phyloP scores from a whole-genome alignment of 139 green algal genomes.

The Desmodesmus armatus region DNA sequence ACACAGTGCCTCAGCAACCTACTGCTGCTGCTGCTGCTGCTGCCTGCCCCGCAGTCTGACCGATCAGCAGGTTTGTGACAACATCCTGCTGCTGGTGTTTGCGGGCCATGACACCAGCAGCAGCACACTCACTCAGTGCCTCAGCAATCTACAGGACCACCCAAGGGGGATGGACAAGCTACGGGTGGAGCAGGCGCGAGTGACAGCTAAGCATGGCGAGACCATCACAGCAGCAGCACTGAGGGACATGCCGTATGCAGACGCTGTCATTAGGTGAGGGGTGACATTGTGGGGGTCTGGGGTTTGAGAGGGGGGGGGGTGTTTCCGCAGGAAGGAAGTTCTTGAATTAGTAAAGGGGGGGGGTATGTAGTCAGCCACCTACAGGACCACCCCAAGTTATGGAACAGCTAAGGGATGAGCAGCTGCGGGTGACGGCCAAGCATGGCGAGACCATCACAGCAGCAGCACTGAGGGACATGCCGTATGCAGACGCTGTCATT shows the following conservation, averaged over 20 bases:
- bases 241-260: constrained; percentile 39
- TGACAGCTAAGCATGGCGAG: constrained; percentile 11
- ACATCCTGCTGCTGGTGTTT: constrained; percentile 44
- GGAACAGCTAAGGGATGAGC: constrained; percentile 22
- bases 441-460: neutral
- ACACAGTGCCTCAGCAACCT: too few species aligned
- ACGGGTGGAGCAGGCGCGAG: constrained; percentile 11
- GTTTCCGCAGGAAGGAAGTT: too few species aligned
- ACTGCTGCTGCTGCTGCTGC: too few species aligned
- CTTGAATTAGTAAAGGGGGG: too few species aligned
- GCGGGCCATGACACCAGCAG: constrained; percentile 38
- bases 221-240: constrained; percentile 12
- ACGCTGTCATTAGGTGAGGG: constrained; percentile 44
- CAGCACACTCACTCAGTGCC: constrained; percentile 18
- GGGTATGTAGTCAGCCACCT: too few species aligned
- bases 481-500: constrained; percentile 29
- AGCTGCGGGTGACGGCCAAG: neutral
- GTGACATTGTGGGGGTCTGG: neutral
- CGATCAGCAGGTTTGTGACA: constrained; percentile 29
- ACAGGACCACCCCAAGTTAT: constrained; percentile 8
- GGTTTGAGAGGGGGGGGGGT: too few species aligned
- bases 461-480: constrained; percentile 12
- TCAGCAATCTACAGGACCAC: constrained; percentile 32
- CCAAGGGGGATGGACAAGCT: constrained; percentile 26
- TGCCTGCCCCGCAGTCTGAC: constrained; percentile 23